Percentiles rank a stretch among this genome's conserved stretches.
Conservation (phyloP, 1,139 yeast genomes). For the Eremothecium gossypii region DNA sequence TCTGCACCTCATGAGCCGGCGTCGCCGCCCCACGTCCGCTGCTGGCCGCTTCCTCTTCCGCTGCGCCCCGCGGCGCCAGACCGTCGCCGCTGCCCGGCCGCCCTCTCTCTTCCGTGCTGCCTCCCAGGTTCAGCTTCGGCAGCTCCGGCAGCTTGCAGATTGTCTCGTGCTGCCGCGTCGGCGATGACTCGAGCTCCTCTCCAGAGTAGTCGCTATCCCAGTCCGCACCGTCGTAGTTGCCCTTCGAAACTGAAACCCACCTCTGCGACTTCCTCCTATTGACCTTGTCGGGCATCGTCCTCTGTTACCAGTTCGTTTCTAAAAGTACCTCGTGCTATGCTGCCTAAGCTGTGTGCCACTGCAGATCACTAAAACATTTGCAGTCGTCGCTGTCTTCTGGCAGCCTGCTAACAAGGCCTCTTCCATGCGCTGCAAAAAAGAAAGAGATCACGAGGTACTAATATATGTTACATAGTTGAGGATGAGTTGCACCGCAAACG, state of each 20-base stretch:
- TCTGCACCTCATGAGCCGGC: background rate
- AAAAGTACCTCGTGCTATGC: no score
- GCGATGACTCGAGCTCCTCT: constrained; percentile 10
- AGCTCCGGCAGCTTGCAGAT: constrained; percentile 12
- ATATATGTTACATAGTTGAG: no score
- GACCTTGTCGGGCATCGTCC: constrained; percentile 29
- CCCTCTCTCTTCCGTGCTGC: background rate
- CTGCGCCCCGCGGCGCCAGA: background rate
- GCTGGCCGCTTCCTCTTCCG: background rate
- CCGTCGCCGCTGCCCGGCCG: background rate
- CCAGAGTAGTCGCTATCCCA: constrained; percentile 33
- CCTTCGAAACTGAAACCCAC: constrained; percentile 52
- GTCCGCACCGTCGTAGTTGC: constrained; percentile 48
- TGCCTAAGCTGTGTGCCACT: no score
- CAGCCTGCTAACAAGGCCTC: no score
- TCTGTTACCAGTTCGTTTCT: no score
- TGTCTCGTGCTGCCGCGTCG: constrained; percentile 8
- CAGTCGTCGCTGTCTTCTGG: no score
- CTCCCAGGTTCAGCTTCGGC: constrained; percentile 12
- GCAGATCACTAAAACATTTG: no score
- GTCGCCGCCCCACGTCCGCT: background rate
- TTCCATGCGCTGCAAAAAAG: no score
- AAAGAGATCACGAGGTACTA: no score
- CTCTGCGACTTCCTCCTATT: constrained; percentile 54
- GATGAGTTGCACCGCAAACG: no score